Base-by-base conservation (phyloP, 768 basidiomycete species). In the Hericium alpestre region DNA sequence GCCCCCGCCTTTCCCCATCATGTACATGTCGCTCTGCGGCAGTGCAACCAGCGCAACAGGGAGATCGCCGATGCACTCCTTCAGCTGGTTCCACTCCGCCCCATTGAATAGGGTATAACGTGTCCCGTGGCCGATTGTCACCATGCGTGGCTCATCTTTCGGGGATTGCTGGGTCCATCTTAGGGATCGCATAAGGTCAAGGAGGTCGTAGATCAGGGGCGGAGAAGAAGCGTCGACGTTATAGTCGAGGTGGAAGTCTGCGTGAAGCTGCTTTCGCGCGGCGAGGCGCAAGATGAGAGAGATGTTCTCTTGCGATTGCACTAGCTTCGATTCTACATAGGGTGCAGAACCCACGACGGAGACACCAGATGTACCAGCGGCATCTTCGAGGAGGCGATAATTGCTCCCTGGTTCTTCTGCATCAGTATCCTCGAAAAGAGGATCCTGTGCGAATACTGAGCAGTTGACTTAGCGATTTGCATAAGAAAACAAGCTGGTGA, bases 161-260 rank as follows among this genome's bases (percentile, higher is more conserved):
- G 43, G 43, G 3, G 20, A 15, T 8, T 43, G 8, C 48, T n/a
- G n/a, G 13, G 16, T 13, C 65, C 66, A 67, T 16, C 65, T 63
- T 62, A 62, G 64, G 58, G 56, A 65, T 63, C 59, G 71, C 67
- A 72, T 66, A 52, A 76, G 72, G 15, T 66, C 64, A 48, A 84
- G 75, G 32, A 83, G 74, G 64, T 78, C 73, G 70, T 79, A 78
- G 22, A 83, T 76, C 59, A 84, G 76, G 37, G 79, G 80, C 59
- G 79, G 74, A 50, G 72, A 65, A 32, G 65, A 64, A 15, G 72
- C 67, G 65, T 84, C 77, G 51, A 86, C 71, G 70, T 80, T 84
- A 68, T 82, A 84, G 69, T 85, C 83, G 32, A 86, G 75, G 67
- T 86, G 84, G 64, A 85, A 85, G 65, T 85, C 84, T 46, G 76